Conservation (phyloP, 306 rosid genomes). For the Oemleria cerasiformis region DNA sequence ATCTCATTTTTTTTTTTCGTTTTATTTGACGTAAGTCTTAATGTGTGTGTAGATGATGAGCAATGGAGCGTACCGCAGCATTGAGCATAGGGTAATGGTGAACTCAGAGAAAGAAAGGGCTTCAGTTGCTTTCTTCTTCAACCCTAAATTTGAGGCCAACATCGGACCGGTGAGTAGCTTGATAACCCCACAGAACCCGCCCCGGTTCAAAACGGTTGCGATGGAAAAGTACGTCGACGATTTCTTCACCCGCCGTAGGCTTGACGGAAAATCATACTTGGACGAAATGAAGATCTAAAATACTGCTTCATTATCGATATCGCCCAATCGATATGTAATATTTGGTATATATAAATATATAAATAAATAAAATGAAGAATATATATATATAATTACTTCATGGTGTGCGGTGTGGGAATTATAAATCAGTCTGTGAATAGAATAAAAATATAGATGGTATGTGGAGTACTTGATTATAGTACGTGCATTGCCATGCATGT, state of each 20-base stretch:
- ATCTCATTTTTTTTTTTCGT: too few species aligned
- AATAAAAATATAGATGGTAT: neutral
- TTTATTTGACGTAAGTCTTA: neutral
- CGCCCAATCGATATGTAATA: neutral
- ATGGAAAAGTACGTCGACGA: conserved; percentile 56
- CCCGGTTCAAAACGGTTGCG: conserved; percentile 37
- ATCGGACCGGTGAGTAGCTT: conserved; percentile 43
- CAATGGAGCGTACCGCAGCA: conserved; percentile 65
- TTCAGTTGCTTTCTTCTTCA: conserved; percentile 62
- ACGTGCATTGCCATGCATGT: neutral
- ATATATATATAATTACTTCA: neutral
- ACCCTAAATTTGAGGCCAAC: conserved; percentile 59
- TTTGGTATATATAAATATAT: neutral
- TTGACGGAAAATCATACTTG: conserved; percentile 62
- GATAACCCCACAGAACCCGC: conserved; percentile 39
- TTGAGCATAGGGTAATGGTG: conserved; percentile 68
- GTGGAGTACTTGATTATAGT: neutral
- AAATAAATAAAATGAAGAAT: too few species aligned
- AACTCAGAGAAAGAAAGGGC: conserved; percentile 63
- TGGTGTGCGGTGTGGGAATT: neutral
- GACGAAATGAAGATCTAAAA: conserved; percentile 48
- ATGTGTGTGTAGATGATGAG: conserved; percentile 60
- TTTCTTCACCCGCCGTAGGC: conserved; percentile 45
- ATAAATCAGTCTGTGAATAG: too few species aligned
- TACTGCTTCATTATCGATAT: neutral